phyloP scores from a whole-genome alignment of 140 eudicot genomes.

The Ambrosia hybrid region DNA sequence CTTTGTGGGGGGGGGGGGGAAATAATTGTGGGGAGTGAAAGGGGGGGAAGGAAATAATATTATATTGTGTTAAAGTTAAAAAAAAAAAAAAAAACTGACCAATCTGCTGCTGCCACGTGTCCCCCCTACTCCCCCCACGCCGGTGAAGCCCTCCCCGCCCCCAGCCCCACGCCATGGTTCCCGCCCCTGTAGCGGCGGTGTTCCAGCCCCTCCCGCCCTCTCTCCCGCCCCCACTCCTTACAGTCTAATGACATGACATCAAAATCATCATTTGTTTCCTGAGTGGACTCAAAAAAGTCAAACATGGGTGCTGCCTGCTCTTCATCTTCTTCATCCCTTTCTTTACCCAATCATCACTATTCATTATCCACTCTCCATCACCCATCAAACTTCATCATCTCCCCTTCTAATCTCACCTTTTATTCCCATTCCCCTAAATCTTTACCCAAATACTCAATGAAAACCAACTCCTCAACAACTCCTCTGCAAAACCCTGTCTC shows the following conservation, averaged over 20 bases:
- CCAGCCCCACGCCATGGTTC: too few species aligned
- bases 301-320: slow-evolving; percentile 26
- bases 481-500: slow-evolving; percentile 38
- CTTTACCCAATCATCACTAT: slow-evolving; percentile 19
- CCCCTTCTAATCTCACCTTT: slow-evolving; percentile 15
- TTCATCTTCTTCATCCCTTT: slow-evolving; percentile 17
- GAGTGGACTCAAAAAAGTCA: slow-evolving; percentile 2
- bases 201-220: too few species aligned
- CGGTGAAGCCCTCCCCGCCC: too few species aligned
- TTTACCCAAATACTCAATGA: slow-evolving; percentile 24
- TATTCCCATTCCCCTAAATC: slow-evolving; percentile 29
- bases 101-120: too few species aligned
- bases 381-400: slow-evolving; percentile 10
- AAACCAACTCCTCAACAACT: not conserved
- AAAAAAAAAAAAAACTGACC: too few species aligned
- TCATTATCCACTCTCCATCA: slow-evolving; percentile 25
- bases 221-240: too few species aligned
- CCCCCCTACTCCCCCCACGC: too few species aligned
- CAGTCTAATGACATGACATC: not conserved
- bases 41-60: too few species aligned
- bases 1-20: too few species aligned
- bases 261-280: not conserved
- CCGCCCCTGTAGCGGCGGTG: too few species aligned
- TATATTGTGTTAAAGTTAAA: too few species aligned
- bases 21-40: too few species aligned